Evolutionary conservation across 306 rosid species (phyloP).

Genomic region (Astragalus glycyphyllos): DNA sequence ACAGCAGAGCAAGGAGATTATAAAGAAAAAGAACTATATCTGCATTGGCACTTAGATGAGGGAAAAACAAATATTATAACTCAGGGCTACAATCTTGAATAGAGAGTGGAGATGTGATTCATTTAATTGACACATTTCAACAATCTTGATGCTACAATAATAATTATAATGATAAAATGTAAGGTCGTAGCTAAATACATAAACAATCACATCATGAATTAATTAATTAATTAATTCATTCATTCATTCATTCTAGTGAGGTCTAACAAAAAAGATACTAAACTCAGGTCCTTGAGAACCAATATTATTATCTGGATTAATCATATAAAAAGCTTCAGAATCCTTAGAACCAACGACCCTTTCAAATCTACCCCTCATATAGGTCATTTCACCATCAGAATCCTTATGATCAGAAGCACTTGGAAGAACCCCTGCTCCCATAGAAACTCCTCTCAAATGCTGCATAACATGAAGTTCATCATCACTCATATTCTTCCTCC

Average conservation of each 20-base stretch:
- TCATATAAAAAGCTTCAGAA: constrained; percentile 87
- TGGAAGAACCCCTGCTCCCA: constrained; percentile 98
- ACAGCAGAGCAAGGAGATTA: neutral
- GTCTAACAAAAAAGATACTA: constrained; percentile 86
- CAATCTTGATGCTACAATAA: no score
- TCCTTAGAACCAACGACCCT: constrained; percentile 90
- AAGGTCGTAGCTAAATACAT: neutral
- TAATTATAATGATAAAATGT: no score
- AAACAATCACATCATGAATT: neutral
- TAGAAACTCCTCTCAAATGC: constrained; percentile 86
- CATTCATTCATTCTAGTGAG: no score
- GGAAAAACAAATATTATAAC: neutral
- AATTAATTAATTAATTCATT: neutral
- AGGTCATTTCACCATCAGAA: constrained; percentile 81
- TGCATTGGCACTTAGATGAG: neutral
- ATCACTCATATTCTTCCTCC: constrained; percentile 78
- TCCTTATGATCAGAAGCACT: constrained; percentile 53
- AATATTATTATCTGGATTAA: constrained; percentile 66
- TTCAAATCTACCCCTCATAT: constrained; percentile 85
- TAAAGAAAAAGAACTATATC: neutral
- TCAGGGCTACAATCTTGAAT: no score
- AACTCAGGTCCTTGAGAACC: constrained; percentile 79
- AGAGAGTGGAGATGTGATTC: no score
- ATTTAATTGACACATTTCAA: no score
- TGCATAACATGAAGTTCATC: constrained; percentile 97